Percentiles rank a stretch among this genome's conserved stretches.
Evolutionary conservation across 768 basidiomycete species (phyloP).

Genomic region (Amanita pallidorosea): DNA sequence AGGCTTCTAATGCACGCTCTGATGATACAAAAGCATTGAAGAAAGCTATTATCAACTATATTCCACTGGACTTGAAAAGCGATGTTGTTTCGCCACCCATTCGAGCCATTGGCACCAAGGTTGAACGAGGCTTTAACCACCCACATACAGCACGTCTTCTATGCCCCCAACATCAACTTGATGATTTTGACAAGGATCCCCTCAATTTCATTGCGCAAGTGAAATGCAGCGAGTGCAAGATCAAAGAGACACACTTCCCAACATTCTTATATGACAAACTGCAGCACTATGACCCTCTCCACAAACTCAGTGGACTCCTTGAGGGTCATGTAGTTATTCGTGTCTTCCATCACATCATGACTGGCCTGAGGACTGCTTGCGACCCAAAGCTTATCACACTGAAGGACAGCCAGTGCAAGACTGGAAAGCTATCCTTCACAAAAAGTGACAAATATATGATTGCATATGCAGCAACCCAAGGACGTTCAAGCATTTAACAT

Average conservation of each 20-base stretch:
- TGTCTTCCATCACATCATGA: slow-evolving; percentile 5
- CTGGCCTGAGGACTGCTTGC: background rate
- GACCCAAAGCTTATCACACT: background rate
- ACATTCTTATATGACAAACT: slow-evolving; percentile 6
- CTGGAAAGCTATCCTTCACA: background rate
- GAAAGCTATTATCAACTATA: too few relatives aligned
- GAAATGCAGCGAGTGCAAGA: too few relatives aligned
- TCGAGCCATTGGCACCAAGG: too few relatives aligned
- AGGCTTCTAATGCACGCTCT: too few relatives aligned
- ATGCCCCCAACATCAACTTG: too few relatives aligned
- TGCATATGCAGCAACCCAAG: background rate
- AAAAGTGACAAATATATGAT: background rate
- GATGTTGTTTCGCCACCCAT: too few relatives aligned
- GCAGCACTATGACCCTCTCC: background rate
- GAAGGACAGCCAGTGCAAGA: background rate
- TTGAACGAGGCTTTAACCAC: too few relatives aligned
- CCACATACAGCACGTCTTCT: too few relatives aligned
- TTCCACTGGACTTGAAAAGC: too few relatives aligned
- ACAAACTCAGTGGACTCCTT: slow-evolving; percentile 3
- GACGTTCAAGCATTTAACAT: background rate
- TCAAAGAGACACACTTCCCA: background rate
- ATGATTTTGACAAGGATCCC: too few relatives aligned
- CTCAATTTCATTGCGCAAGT: too few relatives aligned
- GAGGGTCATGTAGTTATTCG: slow-evolving; percentile 3
- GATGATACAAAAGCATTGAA: too few relatives aligned